Conservation (phyloP, 108 stramenopile species). For the Aurantiochytrium sp. region DNA sequence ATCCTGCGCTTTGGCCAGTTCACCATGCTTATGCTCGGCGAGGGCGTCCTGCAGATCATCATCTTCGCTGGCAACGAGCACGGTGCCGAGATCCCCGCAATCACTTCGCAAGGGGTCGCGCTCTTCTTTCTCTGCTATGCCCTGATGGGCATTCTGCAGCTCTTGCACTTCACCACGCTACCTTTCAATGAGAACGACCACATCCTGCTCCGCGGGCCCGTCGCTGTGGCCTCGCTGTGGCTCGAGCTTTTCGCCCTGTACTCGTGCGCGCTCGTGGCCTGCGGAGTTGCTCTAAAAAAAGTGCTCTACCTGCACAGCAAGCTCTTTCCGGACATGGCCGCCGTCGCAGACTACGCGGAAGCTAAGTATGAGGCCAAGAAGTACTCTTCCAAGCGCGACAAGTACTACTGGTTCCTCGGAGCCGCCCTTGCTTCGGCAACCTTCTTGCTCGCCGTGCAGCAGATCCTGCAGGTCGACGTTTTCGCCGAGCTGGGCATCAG, state of each 20-base stretch:
- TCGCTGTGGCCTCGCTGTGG: not conserved
- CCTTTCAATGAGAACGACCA: not conserved
- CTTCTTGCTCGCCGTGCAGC: not conserved
- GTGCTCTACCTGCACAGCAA: not conserved
- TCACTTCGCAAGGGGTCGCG: not conserved
- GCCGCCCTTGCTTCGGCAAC: not conserved
- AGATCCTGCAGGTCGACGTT: not conserved
- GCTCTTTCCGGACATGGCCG: not conserved
- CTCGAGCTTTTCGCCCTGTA: not conserved
- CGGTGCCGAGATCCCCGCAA: not conserved
- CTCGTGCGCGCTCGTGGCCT: not conserved
- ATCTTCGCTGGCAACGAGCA: not conserved
- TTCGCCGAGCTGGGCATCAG: not conserved
- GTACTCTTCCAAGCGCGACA: not conserved
- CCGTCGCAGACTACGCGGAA: not conserved
- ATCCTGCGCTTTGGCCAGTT: slow-evolving; percentile 4
- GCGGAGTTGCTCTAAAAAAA: slow-evolving; percentile 2
- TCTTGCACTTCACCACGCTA: not conserved
- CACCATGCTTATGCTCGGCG: slow-evolving; percentile 27
- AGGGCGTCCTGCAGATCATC: slow-evolving; percentile 20
- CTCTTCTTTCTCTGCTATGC: not conserved
- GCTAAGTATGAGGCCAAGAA: not conserved
- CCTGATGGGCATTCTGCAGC: slow-evolving; percentile 7
- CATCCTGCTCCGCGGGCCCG: not conserved
- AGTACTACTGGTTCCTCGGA: not conserved